Conservation (phyloP, 352 stramenopile genomes). For the Globisporangium iwayamae region DNA sequence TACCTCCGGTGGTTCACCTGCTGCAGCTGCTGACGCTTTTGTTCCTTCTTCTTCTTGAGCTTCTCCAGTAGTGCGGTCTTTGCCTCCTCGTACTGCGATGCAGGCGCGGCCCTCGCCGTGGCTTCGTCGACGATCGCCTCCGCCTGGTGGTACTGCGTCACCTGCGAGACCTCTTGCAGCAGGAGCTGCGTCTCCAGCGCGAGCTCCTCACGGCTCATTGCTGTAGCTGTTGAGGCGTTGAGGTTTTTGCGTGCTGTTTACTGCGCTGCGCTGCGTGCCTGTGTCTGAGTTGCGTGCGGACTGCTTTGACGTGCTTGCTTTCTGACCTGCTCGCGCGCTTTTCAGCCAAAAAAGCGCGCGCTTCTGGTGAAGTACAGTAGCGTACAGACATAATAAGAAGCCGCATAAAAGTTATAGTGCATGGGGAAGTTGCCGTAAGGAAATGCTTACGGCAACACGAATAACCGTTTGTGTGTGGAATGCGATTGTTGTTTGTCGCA, state of each 20-base stretch:
- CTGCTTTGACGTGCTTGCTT: not conserved
- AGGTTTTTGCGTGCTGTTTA: not conserved
- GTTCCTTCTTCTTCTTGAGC: constrained; percentile 60
- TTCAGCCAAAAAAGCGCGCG: not conserved
- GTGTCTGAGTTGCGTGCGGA: not conserved
- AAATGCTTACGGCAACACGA: no score
- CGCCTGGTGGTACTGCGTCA: constrained; percentile 32
- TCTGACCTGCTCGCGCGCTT: not conserved
- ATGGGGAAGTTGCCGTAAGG: no score
- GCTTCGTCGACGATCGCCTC: constrained; percentile 26
- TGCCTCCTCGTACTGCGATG: constrained; percentile 51
- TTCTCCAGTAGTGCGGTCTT: constrained; percentile 62
- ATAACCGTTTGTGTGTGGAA: no score
- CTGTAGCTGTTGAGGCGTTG: not conserved
- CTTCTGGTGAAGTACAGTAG: not conserved
- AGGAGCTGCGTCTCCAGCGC: constrained; percentile 76
- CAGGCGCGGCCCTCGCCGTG: constrained; percentile 21
- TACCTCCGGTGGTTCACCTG: constrained; percentile 46
- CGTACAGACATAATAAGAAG: not conserved
- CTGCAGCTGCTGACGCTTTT: constrained; percentile 42
- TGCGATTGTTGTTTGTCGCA: no score
- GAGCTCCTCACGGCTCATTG: constrained; percentile 48
- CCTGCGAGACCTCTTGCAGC: constrained; percentile 70
- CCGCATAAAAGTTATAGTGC: no score
- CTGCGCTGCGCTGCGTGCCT: not conserved